Evolutionary conservation across 805 yeast species (phyloP), one percentile per base, ranked within the genome.

Genomic region (Candida tallmaniae): DNA sequence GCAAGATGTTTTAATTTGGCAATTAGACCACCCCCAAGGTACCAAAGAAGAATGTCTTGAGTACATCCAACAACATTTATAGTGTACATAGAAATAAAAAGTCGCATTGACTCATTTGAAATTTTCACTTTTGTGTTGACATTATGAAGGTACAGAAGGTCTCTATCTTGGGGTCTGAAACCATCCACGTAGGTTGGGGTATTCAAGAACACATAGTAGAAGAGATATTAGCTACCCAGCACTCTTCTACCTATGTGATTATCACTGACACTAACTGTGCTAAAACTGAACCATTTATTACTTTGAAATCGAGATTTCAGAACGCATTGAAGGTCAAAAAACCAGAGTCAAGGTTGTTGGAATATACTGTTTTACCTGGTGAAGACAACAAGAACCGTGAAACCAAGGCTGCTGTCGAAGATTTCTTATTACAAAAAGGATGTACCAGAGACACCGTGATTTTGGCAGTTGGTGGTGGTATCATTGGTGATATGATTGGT

Each of bases 401-500:
- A 32, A 88, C 96, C 22, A 93, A 93, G 61, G 97, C 93, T 18
- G 78, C 76, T 8, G 89, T 93, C 37, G 98, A 93, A 64, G 98
- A 93, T 60, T 90, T 74, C 60, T 65, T 93, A 51, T 72, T 93
- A 42, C 51, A 62, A 4, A 63, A 86, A 52, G 95, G 95, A 17
- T 93, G 98, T 60, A 93, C 97, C 11, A 77, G 98, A 61, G 98
- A 93, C 57, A 88, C 97, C 3, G 86, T 93, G 17, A 79, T 93
- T 38, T 63, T 93, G 31, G 98, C 98, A 6, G 77, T 93, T 40
- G 98, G 98, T 42, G 98, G 98, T 46, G 98, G 98, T 49, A 94
- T 93, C 34, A 90, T 93, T 59, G 98, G 98, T 40, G 98, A 93
- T 56, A 90, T 93, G 98, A 85, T 90, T 46, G 98, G 98, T 4